Base-by-base conservation (phyloP, 2,329 filamentous ascomycete genomes). In the Reticulascus tulasneorum region DNA sequence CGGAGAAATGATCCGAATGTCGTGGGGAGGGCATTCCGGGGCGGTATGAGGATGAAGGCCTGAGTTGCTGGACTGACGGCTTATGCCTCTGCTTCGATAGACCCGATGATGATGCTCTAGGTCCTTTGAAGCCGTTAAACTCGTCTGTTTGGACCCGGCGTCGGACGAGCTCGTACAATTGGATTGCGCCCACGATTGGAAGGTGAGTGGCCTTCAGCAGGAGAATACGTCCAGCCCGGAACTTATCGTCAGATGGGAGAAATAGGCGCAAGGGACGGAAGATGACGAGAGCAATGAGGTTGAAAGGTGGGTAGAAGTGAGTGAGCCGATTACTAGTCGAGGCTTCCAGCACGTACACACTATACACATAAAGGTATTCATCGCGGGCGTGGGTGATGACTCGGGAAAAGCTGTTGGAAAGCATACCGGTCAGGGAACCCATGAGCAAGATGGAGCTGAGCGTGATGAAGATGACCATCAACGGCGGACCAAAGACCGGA, bases 301-400 rank as follows among this genome's bases (percentile, higher is more conserved):
- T 93, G 50, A 84, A 76, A 2, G 81, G 81, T 32, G 80, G 80
- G 50, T 82, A 82, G 53, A 84, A 84, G 58, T 84, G 79, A 5
- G 79, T 84, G 22, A 84, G 70, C 29, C 80, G 69, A 48, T 83
- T 83, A 49, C 76, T 80, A 26, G 81, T 84, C 31, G 79, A 82
- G 11, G 79, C 79, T 58, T 81, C 73, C 37, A 80, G 68, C 47
- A 80, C 79, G 55, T 80, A 79, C 33, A 78, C 71, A 47, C 71
- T 77, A 59, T 81, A 90, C 50, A 88, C 79, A 53, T 86, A 89
- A 22, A 90, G 70, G 52, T 90, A 90, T 58, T 91, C 86, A 52
- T 89, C 85, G 39, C 71, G 71, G 24, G 79, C 77, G 47, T 80
- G 76, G 32, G 69, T 69, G 49, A 80, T 81, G 48, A 82, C 72